Conservation (phyloP, 306 rosid species). For the Vigna trinervia region DNA sequence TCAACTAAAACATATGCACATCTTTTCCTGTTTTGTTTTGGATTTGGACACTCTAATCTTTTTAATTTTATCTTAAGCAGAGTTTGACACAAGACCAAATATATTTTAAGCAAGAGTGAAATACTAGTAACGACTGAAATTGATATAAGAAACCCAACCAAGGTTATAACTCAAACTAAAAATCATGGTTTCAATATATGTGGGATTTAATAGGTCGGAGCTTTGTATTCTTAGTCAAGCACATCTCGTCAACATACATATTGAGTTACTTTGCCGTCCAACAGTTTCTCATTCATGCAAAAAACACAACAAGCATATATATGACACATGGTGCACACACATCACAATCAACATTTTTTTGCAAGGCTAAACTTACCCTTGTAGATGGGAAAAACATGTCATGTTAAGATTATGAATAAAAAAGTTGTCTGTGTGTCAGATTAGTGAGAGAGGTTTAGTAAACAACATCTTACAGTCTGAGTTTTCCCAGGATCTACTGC, state of each 20-base stretch:
- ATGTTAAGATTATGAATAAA: neutral
- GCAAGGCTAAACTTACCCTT: constrained; percentile 7
- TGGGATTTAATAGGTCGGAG: constrained; percentile 40
- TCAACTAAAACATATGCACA: constrained; percentile 1
- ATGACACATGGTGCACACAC: neutral
- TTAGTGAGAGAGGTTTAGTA: constrained; percentile 1
- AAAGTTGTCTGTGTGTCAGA: neutral
- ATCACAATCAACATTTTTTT: constrained; percentile 24
- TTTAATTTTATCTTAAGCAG: constrained; percentile 6
- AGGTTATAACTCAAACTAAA: constrained; percentile 34
- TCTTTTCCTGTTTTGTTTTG: neutral
- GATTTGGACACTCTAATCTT: constrained; percentile 30
- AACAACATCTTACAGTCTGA: constrained; percentile 70
- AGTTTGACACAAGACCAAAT: constrained; percentile 26
- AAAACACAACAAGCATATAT: neutral
- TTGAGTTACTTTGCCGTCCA: constrained; percentile 2
- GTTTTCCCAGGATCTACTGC: constrained; percentile 73
- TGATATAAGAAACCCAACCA: constrained; percentile 23
- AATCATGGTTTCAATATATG: constrained; percentile 26
- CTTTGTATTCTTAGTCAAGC: constrained; percentile 27
- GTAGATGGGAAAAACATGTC: constrained; percentile 8
- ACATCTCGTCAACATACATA: constrained; percentile 23
- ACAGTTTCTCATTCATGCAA: constrained; percentile 21
- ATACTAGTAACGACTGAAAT: constrained; percentile 15
- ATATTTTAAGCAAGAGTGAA: constrained; percentile 1